phyloP scores from a whole-genome alignment of 2,329 filamentous ascomycete genomes.

The Trichoderma sp. region DNA sequence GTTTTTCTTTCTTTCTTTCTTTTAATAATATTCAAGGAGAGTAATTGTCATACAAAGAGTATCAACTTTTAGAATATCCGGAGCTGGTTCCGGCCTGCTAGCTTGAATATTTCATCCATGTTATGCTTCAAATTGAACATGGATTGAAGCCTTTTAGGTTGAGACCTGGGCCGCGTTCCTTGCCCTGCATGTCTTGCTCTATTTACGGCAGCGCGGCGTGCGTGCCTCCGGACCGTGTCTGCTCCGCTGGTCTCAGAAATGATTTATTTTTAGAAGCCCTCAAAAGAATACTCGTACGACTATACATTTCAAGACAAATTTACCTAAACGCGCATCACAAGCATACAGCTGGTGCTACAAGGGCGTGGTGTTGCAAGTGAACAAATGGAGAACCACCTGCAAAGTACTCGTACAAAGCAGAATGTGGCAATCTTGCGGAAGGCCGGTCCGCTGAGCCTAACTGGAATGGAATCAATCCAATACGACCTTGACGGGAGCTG shows the following conservation, averaged over 20 bases:
- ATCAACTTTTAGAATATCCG: neutral
- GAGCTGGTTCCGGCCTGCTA: neutral
- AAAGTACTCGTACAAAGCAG: neutral
- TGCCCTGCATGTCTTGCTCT: conserved; percentile 9
- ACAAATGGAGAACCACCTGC: neutral
- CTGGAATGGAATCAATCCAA: neutral
- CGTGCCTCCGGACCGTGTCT: neutral
- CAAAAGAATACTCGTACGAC: neutral
- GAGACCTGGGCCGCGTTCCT: neutral
- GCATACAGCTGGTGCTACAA: neutral
- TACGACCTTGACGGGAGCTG: neutral
- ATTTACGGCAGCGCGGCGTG: neutral
- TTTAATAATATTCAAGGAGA: neutral
- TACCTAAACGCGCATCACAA: neutral
- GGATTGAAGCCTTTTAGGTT: neutral
- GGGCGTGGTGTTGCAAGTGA: neutral
- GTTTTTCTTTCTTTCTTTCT: neutral
- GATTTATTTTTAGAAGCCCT: neutral
- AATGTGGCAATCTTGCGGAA: conserved; percentile 3
- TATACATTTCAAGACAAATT: neutral
- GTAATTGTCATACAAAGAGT: neutral
- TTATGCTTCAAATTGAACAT: neutral
- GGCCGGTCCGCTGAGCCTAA: conserved; percentile 15
- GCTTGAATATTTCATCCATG: neutral
- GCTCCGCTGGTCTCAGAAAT: neutral